phyloP scores from a whole-genome alignment of 2,329 filamentous ascomycete genomes.

The Berkeleyomyces rouxiae region DNA sequence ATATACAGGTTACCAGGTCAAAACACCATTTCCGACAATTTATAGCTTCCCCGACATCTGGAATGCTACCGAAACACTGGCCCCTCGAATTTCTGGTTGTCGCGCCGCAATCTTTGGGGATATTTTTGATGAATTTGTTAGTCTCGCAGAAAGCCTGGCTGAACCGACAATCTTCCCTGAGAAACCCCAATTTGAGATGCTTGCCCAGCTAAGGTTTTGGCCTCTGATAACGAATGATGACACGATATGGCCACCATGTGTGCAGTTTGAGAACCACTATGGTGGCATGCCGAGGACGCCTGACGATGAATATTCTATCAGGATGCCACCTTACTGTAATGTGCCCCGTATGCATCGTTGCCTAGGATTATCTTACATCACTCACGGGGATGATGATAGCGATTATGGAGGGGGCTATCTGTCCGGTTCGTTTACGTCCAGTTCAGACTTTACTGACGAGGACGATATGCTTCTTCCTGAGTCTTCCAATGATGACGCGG shows the following conservation, averaged over 20 bases:
- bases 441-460: background rate
- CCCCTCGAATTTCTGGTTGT: background rate
- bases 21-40: background rate
- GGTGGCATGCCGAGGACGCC: no score
- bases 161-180: background rate
- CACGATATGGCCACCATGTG: background rate
- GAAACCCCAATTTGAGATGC: background rate
- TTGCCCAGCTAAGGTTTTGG: conserved; percentile 4
- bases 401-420: no score
- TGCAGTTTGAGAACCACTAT: background rate
- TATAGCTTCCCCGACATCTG: conserved; percentile 3
- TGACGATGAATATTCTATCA: no score
- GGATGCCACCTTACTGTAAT: no score
- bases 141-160: background rate
- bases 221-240: conserved; percentile 1
- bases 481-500: background rate
- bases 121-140: background rate
- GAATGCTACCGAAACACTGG: background rate
- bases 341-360: no score
- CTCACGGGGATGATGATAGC: no score
- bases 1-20: background rate
- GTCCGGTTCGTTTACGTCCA: no score
- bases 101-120: background rate
- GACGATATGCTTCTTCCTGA: background rate
- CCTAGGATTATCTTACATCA: no score